Percentiles rank a stretch among this genome's conserved stretches.
Evolutionary conservation across 441 rosid species (phyloP).

Genomic region (Mallotus japonicus): DNA sequence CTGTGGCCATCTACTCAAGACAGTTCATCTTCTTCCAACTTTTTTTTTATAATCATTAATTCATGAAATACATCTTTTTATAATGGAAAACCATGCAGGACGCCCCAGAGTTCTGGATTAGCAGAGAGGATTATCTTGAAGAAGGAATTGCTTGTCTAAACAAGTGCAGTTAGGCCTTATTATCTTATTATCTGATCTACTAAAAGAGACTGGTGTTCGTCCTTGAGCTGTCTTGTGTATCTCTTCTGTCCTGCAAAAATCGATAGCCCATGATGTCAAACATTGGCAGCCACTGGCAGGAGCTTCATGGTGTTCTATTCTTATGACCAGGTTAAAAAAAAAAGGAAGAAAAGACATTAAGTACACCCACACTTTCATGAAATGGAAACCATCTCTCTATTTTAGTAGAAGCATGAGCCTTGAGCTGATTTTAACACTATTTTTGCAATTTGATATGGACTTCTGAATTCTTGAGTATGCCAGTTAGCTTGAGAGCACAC

Average conservation of each 20-base stretch:
- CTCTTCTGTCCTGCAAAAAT: not conserved
- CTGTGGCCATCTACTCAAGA: not conserved
- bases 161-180: constrained; percentile 60
- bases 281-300: not conserved
- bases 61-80: not conserved
- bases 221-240: not conserved
- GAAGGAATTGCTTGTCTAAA: constrained; percentile 77
- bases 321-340: too few relatives aligned
- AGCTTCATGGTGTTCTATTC: not conserved
- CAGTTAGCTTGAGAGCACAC: not conserved
- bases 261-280: not conserved
- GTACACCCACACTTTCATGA: too few relatives aligned
- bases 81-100: constrained; percentile 50
- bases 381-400: too few relatives aligned
- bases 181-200: not conserved
- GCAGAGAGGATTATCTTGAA: constrained; percentile 84
- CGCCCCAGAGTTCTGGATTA: constrained; percentile 96
- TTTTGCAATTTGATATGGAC: too few relatives aligned
- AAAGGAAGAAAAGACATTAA: too few relatives aligned
- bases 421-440: too few relatives aligned
- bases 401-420: too few relatives aligned
- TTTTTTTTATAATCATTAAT: not conserved
- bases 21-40: too few relatives aligned
- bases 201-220: not conserved
- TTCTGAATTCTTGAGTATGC: not conserved